Conservation (phyloP, 345 rosid genomes). For the Salix arbutifolia region DNA sequence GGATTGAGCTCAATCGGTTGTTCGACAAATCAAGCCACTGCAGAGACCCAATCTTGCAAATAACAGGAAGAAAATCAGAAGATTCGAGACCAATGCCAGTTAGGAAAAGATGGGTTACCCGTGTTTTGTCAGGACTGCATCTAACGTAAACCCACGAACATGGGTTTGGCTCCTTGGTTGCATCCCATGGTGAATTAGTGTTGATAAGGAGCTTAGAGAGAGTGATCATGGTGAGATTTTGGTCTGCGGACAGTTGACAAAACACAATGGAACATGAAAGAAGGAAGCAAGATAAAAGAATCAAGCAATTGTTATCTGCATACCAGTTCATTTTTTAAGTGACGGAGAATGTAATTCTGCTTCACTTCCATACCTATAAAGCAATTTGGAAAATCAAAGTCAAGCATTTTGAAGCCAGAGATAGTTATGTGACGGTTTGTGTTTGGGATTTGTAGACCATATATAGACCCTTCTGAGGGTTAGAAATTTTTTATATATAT, state of each 20-base stretch:
- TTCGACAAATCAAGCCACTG: slow-evolving; percentile 50
- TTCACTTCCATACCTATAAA: no score
- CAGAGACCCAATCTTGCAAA: slow-evolving; percentile 55
- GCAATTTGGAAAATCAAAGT: no score
- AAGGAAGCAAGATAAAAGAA: slow-evolving; percentile 3
- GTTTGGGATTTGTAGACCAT: no score
- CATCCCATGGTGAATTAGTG: slow-evolving; percentile 35
- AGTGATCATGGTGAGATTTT: slow-evolving; percentile 37
- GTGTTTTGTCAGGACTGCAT: slow-evolving; percentile 34
- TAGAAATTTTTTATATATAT: no score
- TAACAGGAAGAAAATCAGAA: slow-evolving; percentile 38
- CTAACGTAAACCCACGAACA: slow-evolving; percentile 55
- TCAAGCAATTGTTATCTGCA: neutral
- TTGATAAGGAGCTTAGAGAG: slow-evolving; percentile 27
- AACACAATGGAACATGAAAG: slow-evolving; percentile 19
- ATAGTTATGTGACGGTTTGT: no score
- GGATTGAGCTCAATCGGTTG: slow-evolving; percentile 51
- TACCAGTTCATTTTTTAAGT: slow-evolving; percentile 7
- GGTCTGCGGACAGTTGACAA: slow-evolving; percentile 34
- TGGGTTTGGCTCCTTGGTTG: slow-evolving; percentile 21
- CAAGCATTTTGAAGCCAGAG: no score
- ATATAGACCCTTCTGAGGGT: no score
- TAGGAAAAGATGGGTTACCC: slow-evolving; percentile 36
- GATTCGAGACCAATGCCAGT: slow-evolving; percentile 35
- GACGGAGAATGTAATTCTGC: no score